Percentiles rank a stretch among this genome's conserved stretches.
Evolutionary conservation across 2,329 filamentous ascomycete species (phyloP).

Genomic region (Colletotrichum horii): DNA sequence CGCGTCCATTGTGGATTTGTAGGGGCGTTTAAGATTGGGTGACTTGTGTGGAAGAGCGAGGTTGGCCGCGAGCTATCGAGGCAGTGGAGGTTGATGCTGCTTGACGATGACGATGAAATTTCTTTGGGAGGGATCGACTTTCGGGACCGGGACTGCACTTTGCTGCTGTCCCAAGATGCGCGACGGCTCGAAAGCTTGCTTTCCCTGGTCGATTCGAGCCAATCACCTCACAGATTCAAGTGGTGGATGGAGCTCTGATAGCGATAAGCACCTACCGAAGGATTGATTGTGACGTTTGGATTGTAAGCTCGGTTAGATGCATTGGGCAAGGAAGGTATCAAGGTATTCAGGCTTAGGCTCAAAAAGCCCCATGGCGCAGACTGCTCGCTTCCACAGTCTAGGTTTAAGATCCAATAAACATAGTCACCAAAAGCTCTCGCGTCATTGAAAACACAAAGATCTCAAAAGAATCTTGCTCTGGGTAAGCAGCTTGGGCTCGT

Average conservation of each 20-base stretch:
- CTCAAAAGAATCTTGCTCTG: neutral
- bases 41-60: neutral
- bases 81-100: neutral
- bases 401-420: neutral
- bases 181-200: constrained; percentile 7
- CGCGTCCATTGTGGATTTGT: constrained; percentile 24
- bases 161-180: neutral
- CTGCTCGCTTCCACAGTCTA: neutral
- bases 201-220: constrained; percentile 1
- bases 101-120: constrained; percentile 25
- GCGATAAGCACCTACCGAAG: constrained; percentile 1
- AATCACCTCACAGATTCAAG: neutral
- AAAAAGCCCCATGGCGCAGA: neutral
- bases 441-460: neutral
- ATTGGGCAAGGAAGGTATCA: neutral
- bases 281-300: neutral
- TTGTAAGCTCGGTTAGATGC: neutral
- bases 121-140: constrained; percentile 17
- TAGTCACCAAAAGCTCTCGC: neutral
- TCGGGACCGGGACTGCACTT: neutral
- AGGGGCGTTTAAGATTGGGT: neutral
- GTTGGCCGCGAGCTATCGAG: neutral
- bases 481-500: neutral
- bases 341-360: neutral
- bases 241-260: constrained; percentile 1